These are phyloP conservation scores for Lactifluus subvellereus DNA, from an alignment of 768 basidiomycete species.

Conservation along the genomic window DNA sequence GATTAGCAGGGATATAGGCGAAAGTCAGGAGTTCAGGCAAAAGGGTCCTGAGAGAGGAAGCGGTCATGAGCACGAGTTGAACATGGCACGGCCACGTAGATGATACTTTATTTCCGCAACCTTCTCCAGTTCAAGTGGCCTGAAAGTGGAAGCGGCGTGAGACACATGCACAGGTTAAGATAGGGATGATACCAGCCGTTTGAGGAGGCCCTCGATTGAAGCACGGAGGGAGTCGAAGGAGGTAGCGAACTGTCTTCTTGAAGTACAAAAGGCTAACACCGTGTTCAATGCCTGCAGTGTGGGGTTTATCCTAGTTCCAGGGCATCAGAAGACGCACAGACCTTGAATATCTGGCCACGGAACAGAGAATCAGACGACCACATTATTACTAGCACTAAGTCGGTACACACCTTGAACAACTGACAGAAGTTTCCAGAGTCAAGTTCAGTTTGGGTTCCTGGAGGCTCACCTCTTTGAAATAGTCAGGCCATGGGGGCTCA, in stretches of 20 bases:
- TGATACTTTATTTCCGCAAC: conserved; percentile 79
- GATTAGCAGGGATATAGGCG: conserved; percentile 65
- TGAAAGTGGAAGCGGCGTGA: conserved; percentile 29
- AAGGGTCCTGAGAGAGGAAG: conserved; percentile 49
- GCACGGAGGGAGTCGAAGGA: conserved; percentile 70
- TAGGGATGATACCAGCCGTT: conserved; percentile 45
- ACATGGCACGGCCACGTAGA: background rate
- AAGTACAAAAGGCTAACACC: conserved; percentile 81
- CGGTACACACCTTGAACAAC: conserved; percentile 15
- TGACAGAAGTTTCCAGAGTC: background rate
- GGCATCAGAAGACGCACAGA: background rate
- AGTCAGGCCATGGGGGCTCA: conserved; percentile 48
- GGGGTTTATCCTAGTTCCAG: background rate
- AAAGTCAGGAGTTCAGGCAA: conserved; percentile 77
- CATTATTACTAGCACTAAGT: background rate
- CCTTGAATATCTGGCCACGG: conserved; percentile 17
- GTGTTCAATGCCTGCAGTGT: conserved; percentile 71
- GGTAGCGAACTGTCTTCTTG: conserved; percentile 71
- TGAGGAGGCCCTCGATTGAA: conserved; percentile 76
- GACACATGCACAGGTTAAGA: conserved; percentile 1
- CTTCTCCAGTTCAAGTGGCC: conserved; percentile 69
- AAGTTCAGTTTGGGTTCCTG: conserved; percentile 22
- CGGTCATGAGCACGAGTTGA: background rate
- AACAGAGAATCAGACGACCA: background rate
- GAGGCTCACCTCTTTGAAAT: conserved; percentile 47